Base-by-base conservation (phyloP, 148 eudicot species). In the Chenopodium suecicum region DNA sequence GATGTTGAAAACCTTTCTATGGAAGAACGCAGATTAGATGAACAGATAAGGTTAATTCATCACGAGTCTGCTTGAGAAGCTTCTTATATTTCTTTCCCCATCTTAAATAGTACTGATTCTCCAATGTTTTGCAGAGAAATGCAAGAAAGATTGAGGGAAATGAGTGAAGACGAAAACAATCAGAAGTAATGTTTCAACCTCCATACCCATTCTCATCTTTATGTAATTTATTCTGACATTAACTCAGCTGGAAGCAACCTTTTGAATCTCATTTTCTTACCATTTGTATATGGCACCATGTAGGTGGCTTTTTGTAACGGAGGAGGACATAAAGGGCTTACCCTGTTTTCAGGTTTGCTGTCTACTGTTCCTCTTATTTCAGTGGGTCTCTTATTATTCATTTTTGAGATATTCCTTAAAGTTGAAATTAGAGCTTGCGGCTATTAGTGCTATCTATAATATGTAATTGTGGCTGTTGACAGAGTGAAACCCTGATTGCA, bases 291-390 rank as follows among this genome's bases (percentile, higher is more conserved):
- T 79, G 32, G 70, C 46, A 17, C 71, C 34, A 17, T 77, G 75
- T 79, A 96, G 99, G 90, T 96, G 94, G 95, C 94, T 94, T 71
- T 96, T 91, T 86, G 95, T 94, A 74, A 95, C 99, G 67, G 99
- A 95, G 88, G 99, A 95, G 73, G 99, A 95, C 84, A 91, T 95
- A 37, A 95, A 95, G 86, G 82, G 79, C 76, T 84, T 94, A 84
- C 95, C 99, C 70, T 92, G 97, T 90, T 95, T 95, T 88, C 97
- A 89, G 98, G 99, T 94, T 69, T 82, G 86, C 71, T 82, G 20
- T 79, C 74, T 62, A 56, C 70, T 75, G 14, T 17, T 41, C 9
- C 25, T 32, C 4, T 46, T 52, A 41, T 58, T 47, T n/a, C 58
- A 19, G 11, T 6, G 6, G 13, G 13, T 65, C n/a, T 62, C 54